phyloP scores from a whole-genome alignment of 345 rosid species.

The Combretum micranthum region DNA sequence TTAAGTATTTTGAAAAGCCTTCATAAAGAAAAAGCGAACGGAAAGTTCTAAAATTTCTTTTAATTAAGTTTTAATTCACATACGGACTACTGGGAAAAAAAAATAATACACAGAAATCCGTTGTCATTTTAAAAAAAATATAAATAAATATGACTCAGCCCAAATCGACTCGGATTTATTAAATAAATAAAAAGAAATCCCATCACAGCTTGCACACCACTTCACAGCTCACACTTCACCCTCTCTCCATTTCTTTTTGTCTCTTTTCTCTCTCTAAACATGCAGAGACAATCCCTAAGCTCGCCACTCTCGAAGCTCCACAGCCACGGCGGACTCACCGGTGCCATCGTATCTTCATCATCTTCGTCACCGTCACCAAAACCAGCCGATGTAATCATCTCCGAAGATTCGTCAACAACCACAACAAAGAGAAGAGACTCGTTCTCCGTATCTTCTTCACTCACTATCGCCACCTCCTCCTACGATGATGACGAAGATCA shows the following conservation, averaged over 20 bases:
- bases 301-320: slow-evolving; percentile 67
- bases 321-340: slow-evolving; percentile 37
- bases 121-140: too few species aligned
- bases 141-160: too few species aligned
- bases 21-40: too few species aligned
- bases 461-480: slow-evolving; percentile 16
- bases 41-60: too few species aligned
- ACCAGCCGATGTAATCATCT: slow-evolving; percentile 23
- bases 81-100: too few species aligned
- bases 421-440: slow-evolving; percentile 12
- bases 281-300: slow-evolving; percentile 91
- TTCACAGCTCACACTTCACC: neutral
- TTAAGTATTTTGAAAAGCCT: too few species aligned
- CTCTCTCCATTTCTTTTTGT: slow-evolving; percentile 12
- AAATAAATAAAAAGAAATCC: too few species aligned
- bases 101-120: too few species aligned
- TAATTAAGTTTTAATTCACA: too few species aligned
- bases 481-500: slow-evolving; percentile 37
- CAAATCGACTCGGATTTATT: too few species aligned
- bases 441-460: slow-evolving; percentile 11
- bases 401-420: slow-evolving; percentile 14
- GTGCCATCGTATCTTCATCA: slow-evolving; percentile 16
- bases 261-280: slow-evolving; percentile 16
- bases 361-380: slow-evolving; percentile 7
- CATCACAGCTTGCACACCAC: too few species aligned